Evolutionary conservation across 179 eudicot species (phyloP).

Genomic region (Drosera spatulata): DNA sequence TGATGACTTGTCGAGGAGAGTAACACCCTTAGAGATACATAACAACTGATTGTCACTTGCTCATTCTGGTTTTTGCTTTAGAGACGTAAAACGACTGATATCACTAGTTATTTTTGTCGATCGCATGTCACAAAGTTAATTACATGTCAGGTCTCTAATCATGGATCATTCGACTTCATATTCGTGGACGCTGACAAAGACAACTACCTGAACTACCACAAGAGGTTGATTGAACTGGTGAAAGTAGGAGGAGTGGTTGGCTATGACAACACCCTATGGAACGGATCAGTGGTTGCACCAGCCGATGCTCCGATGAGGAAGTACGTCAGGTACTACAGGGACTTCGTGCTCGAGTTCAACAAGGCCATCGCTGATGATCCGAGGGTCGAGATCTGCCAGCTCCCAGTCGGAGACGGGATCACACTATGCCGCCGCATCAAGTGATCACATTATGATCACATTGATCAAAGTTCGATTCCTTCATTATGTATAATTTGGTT

Average conservation of each 20-base stretch:
- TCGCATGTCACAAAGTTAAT: no score
- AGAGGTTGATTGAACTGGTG: slow-evolving; percentile 63
- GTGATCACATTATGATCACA: neutral
- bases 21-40: no score
- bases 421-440: slow-evolving; percentile 64
- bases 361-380: slow-evolving; percentile 69
- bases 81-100: no score
- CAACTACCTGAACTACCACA: slow-evolving; percentile 82
- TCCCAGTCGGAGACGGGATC: slow-evolving; percentile 83
- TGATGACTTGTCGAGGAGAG: no score
- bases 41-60: no score
- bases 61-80: no score
- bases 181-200: slow-evolving; percentile 93
- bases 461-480: no score
- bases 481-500: no score
- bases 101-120: no score
- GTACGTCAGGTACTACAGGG: slow-evolving; percentile 68
- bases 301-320: slow-evolving; percentile 72
- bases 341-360: slow-evolving; percentile 76
- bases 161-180: slow-evolving; percentile 60
- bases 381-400: slow-evolving; percentile 78
- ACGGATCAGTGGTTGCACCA: slow-evolving; percentile 73
- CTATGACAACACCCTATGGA: slow-evolving; percentile 96
- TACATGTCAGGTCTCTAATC: slow-evolving; percentile 33
- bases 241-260: slow-evolving; percentile 78